Evolutionary conservation across 352 stramenopile species (phyloP).

Genomic region (Phytophthora pinifolia): DNA sequence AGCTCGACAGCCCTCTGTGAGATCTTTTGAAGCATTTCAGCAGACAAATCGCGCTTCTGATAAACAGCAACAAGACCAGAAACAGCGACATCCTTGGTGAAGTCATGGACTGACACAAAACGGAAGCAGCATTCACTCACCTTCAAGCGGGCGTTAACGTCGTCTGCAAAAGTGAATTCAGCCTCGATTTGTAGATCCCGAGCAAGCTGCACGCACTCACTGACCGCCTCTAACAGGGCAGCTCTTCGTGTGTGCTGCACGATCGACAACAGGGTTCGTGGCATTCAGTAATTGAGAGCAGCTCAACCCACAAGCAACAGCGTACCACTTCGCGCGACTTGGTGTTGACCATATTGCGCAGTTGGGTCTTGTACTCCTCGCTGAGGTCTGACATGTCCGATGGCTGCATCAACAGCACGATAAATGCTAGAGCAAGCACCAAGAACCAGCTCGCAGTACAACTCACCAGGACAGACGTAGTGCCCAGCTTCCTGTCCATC

Average conservation of each 20-base stretch:
- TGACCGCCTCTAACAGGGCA: slow-evolving; percentile 27
- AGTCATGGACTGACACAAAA: neutral
- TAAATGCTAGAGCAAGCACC: neutral
- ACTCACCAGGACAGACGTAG: slow-evolving; percentile 22
- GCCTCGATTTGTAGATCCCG: slow-evolving; percentile 28
- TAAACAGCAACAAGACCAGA: slow-evolving; percentile 5
- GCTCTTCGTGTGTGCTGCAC: slow-evolving; percentile 25
- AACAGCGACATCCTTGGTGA: neutral
- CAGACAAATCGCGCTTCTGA: slow-evolving; percentile 29
- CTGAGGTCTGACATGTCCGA: slow-evolving; percentile 15
- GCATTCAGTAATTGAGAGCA: slow-evolving; percentile 10
- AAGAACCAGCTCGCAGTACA: too few species aligned
- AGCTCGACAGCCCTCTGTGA: slow-evolving; percentile 38
- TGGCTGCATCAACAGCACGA: slow-evolving; percentile 10
- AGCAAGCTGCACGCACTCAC: slow-evolving; percentile 28
- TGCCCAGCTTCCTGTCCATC: slow-evolving; percentile 32
- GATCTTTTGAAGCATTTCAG: slow-evolving; percentile 37
- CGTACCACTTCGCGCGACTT: slow-evolving; percentile 34
- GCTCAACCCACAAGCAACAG: neutral
- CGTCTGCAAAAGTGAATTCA: slow-evolving; percentile 16
- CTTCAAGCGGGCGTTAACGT: slow-evolving; percentile 31
- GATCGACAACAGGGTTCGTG: slow-evolving; percentile 1
- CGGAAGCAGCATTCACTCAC: slow-evolving; percentile 1
- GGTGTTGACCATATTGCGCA: slow-evolving; percentile 20
- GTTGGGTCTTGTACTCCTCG: slow-evolving; percentile 25